Base-by-base conservation (phyloP, 1,139 yeast genomes). In the Kazachstania sp. region DNA sequence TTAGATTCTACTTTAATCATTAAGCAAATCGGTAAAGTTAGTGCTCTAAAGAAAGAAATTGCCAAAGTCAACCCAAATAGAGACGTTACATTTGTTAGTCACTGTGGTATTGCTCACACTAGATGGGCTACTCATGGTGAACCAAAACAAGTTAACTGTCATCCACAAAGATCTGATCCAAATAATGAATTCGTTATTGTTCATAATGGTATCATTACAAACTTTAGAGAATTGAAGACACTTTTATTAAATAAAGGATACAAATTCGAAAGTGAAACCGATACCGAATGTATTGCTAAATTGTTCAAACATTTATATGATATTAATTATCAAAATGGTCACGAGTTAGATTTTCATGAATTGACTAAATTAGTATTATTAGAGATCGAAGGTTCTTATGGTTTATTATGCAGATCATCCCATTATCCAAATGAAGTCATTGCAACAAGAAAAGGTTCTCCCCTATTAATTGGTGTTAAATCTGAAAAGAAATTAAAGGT, bases 81-180 rank as follows among this genome's bases (percentile, higher is more conserved):
- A 58, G 68, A 73, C 20, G 79, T 77, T 48, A 74, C 79, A 26
- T 87, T 87, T 63, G 83, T 81, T 59, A 81, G 84, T 67, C 98
- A 92, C 65, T 92, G 83, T 51, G 98, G 95, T 65, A 92, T 94
- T 67, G 97, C 98, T 37, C 99, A 94, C 70, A 94, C 99, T 16
- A 84, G 99, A 74, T 94, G 99, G 99, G 98, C 99, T 43, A 94
- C 99, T 41, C 99, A 94, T 69, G 99, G 99, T 69, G 86, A 83
- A 61, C 97, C 97, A 49, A 79, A 78, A 60, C 79, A 76, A 51
- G 64, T 71, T 55, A 94, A 94, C 73, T 92, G 97, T 67, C 99
- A 94, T 66, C 99, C 99, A 45, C 98, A 92, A 66, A 74, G 94
- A 58, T 86, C 96, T 0, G 98, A 87, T 66, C 75, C 77, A 11